Evolutionary conservation across 768 basidiomycete genomes (phyloP).

Genomic region (Naganishia vaughanmartiniae): DNA sequence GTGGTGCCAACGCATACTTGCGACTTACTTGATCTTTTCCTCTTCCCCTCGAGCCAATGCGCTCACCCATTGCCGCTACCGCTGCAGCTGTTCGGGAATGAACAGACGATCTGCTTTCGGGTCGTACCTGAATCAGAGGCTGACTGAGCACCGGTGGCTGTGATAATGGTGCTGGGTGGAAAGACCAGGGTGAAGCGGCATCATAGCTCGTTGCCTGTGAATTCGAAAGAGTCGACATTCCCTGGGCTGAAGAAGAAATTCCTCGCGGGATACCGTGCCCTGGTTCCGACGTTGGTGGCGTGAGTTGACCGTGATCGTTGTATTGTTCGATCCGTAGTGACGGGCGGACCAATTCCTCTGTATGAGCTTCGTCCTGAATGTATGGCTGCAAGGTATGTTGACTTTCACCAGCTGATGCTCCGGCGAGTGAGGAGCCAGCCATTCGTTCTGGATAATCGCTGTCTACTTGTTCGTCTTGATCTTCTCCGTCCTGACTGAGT

Average conservation of each 20-base stretch:
- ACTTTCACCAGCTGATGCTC: background rate
- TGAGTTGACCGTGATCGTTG: slow-evolving; percentile 10
- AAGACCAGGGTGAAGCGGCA: slow-evolving; percentile 24
- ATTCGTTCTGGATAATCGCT: background rate
- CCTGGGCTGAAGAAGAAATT: background rate
- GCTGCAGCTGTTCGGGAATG: background rate
- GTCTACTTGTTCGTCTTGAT: background rate
- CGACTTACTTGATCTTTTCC: slow-evolving; percentile 11
- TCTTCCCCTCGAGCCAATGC: background rate
- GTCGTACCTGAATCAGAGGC: background rate
- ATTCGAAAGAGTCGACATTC: background rate
- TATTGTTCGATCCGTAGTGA: slow-evolving; percentile 10
- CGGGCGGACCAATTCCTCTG: background rate
- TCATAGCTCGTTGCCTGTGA: slow-evolving; percentile 19
- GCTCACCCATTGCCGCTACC: slow-evolving; percentile 1
- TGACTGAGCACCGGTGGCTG: background rate
- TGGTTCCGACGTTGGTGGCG: slow-evolving; percentile 15
- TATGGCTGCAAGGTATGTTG: background rate
- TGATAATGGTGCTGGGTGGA: background rate
- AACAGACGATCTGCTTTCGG: background rate
- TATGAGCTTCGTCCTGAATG: background rate
- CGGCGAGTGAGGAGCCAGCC: background rate
- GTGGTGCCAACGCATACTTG: slow-evolving; percentile 10
- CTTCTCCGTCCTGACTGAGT: background rate
- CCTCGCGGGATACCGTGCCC: background rate